phyloP scores from a whole-genome alignment of 2,329 filamentous ascomycete species.

The Trichoderma semiorbis region DNA sequence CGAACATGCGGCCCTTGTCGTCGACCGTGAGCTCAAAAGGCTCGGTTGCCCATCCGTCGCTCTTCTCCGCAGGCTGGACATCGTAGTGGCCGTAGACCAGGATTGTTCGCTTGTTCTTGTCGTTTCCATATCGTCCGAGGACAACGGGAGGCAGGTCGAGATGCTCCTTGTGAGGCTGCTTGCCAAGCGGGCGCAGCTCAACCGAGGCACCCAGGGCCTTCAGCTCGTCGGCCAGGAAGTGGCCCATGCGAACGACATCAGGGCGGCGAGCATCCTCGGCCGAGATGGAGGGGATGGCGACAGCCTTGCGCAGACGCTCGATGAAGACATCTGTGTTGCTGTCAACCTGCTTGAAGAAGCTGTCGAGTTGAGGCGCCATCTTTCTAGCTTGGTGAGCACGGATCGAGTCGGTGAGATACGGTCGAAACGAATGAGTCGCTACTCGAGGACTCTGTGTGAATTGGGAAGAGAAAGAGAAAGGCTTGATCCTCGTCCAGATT shows the following conservation, averaged over 20 bases:
- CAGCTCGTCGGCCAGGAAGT: slow-evolving; percentile 83
- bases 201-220: slow-evolving; percentile 80
- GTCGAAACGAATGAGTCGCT: slow-evolving; percentile 25
- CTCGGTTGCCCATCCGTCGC: slow-evolving; percentile 93
- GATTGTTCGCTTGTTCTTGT: slow-evolving; percentile 90
- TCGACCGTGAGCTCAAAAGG: slow-evolving; percentile 87
- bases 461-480: slow-evolving; percentile 24
- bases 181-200: slow-evolving; percentile 80
- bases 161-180: slow-evolving; percentile 86
- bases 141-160: slow-evolving; percentile 91
- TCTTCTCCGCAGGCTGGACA: slow-evolving; percentile 89
- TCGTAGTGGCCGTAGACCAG: slow-evolving; percentile 99
- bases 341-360: slow-evolving; percentile 92
- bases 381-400: slow-evolving; percentile 61
- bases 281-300: slow-evolving; percentile 94
- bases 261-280: slow-evolving; percentile 83
- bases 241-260: slow-evolving; percentile 94
- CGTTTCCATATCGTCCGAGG: slow-evolving; percentile 85
- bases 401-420: slow-evolving; percentile 53
- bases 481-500: slow-evolving; percentile 20
- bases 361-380: slow-evolving; percentile 88
- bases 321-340: slow-evolving; percentile 76
- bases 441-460: slow-evolving; percentile 9
- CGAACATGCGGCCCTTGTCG: slow-evolving; percentile 91
- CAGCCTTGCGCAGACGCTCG: slow-evolving; percentile 82